Evolutionary conservation across 2,329 filamentous ascomycete species (phyloP), one percentile per base, ranked within the genome.

Genomic region (Trichoderma harzianum): DNA sequence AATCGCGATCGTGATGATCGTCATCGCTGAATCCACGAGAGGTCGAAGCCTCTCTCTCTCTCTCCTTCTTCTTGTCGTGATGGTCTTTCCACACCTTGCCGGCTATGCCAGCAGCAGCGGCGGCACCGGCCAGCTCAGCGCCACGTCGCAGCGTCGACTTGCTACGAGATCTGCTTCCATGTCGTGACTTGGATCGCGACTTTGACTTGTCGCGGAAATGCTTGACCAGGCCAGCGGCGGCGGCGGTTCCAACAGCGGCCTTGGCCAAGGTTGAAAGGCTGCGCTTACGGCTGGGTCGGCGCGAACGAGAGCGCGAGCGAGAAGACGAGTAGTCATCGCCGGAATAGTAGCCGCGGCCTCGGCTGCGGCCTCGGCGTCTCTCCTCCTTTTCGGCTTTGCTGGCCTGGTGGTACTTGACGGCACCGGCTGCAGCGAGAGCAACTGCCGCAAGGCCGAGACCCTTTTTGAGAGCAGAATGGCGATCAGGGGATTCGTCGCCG

Each of bases 391-490:
- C 87, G 58, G 86, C 79, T 76, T 88, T 90, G 79, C 84, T 87
- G 75, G 86, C 85, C 74, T 90, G 86, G 77, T 88, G 87, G 76
- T 90, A 90, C 77, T 91, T 90, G 73, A 88, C 86, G 6, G 89
- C 89, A n/a, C 89, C 89, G 4, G 89, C 89, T 24, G 90, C 87
- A 8, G 89, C 89, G 28, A 91, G 83, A 18, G 89, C 89, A 26
- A 89, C 88, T 11, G 89, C 89, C 10, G 89, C 89, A 55, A 91
- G 84, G 36, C 89, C 89, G 26, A 91, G 82, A 26, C 88, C 89
- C 1, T 88, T 90, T 78, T 89, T 89, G 69, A 91, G 81, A 63
- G 85, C 85, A 55, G 83, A 85, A 51, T 83, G 82, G 64, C 82
- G 80, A 53, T 84, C 80, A 14, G 80, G 82, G 14, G 81, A 83